phyloP scores from a whole-genome alignment of 2,329 filamentous ascomycete species.

The Phialophora macrospora region DNA sequence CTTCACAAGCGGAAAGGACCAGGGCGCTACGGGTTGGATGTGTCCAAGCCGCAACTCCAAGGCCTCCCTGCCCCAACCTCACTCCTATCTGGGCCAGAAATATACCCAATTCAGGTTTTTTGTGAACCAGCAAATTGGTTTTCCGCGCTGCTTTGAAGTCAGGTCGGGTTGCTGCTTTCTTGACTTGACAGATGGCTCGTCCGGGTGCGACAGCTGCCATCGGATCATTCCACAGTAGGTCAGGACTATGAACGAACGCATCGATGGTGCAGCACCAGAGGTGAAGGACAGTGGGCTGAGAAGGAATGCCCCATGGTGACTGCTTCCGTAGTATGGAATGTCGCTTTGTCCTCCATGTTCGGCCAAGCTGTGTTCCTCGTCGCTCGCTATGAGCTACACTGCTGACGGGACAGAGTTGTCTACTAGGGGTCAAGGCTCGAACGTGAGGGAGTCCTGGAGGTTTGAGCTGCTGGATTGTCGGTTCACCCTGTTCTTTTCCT shows the following conservation, averaged over 20 bases:
- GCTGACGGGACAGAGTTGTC: not conserved
- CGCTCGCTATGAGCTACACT: not conserved
- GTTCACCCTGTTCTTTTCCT: not conserved
- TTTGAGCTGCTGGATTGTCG: no score
- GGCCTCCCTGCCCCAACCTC: not conserved
- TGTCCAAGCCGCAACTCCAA: not conserved
- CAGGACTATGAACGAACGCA: no score
- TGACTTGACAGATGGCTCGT: not conserved
- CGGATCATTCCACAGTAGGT: not conserved
- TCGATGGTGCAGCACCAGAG: not conserved
- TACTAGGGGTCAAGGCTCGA: not conserved
- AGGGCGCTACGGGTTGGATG: not conserved
- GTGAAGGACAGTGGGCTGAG: not conserved
- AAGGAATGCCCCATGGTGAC: not conserved
- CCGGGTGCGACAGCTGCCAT: not conserved
- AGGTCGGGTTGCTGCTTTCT: constrained; percentile 3
- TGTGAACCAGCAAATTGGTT: constrained; percentile 1
- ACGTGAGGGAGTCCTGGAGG: not conserved
- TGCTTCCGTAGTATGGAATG: not conserved
- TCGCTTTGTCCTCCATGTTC: not conserved
- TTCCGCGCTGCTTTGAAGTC: constrained; percentile 11
- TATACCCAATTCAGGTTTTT: constrained; percentile 1
- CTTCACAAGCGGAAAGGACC: not conserved
- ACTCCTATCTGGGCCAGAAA: not conserved
- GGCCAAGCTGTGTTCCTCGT: not conserved